A percentile compares a stretch with the other conserved stretches of the same genome.
These are phyloP conservation scores for Cytospora chrysosperma DNA, from an alignment of 2,329 filamentous ascomycete species.

Conservation along the genomic window DNA sequence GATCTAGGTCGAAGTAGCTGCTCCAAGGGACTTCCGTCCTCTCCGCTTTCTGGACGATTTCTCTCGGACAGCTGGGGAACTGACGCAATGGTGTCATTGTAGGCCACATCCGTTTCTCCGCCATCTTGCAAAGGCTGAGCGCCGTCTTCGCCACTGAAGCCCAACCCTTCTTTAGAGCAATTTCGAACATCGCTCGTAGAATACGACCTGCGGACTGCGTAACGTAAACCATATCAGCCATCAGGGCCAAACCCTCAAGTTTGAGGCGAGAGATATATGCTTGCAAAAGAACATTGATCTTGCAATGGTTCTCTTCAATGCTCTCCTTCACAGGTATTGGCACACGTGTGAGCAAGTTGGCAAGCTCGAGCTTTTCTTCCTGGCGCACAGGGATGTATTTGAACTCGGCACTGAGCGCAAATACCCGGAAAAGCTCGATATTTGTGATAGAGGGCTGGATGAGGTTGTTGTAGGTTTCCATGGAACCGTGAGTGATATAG, in stretches of 20 bases:
- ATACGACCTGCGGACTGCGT: conserved; percentile 98
- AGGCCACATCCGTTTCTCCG: conserved; percentile 99
- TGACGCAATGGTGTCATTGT: conserved; percentile 96
- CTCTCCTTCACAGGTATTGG: conserved; percentile 97
- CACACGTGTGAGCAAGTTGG: conserved; percentile 84
- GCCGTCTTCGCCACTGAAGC: conserved; percentile 88
- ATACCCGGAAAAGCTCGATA: conserved; percentile 95
- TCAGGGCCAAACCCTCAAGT: conserved; percentile 88
- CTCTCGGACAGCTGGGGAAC: conserved; percentile 77
- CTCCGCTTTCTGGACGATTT: conserved; percentile 90
- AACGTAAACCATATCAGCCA: conserved; percentile 98
- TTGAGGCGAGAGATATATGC: conserved; percentile 95
- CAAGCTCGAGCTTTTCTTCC: conserved; percentile 94
- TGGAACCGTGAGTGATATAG: conserved; percentile 94
- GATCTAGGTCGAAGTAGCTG: conserved; percentile 94
- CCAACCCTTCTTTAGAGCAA: conserved; percentile 96
- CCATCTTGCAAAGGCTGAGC: conserved; percentile 96
- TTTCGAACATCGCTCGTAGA: conserved; percentile 92
- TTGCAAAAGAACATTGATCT: conserved; percentile 96
- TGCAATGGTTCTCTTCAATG: conserved; percentile 93
- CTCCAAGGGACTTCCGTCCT: conserved; percentile 91
- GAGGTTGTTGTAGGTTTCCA: conserved; percentile 95
- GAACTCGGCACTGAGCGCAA: conserved; percentile 95
- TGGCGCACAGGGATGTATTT: conserved; percentile 98
- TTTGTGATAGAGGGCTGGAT: conserved; percentile 90